These are phyloP conservation scores for Vigna angularis DNA, from an alignment of 306 rosid species.

Conservation along the genomic window DNA sequence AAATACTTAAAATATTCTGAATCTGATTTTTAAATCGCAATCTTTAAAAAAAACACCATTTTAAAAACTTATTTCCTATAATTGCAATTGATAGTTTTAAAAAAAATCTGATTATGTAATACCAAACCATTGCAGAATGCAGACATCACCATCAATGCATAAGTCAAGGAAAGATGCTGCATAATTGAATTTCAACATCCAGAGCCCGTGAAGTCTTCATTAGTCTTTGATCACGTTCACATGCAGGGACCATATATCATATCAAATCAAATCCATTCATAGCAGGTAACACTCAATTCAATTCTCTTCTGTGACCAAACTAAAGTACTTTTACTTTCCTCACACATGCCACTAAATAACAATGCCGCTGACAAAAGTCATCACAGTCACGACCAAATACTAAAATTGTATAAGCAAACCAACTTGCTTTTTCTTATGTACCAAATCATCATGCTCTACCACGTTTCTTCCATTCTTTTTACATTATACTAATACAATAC, in stretches of 20 bases:
- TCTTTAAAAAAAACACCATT: neutral
- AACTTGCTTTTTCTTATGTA: slow-evolving; percentile 50
- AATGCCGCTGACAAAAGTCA: slow-evolving; percentile 23
- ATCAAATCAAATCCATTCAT: slow-evolving; percentile 13
- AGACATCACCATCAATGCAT: slow-evolving; percentile 34
- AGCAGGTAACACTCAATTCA: neutral
- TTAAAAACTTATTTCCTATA: neutral
- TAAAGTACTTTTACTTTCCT: slow-evolving; percentile 2
- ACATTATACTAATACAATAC: slow-evolving; percentile 45
- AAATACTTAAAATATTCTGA: neutral
- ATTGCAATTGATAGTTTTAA: neutral
- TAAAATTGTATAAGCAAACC: slow-evolving; percentile 39
- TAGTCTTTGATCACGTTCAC: slow-evolving; percentile 5
- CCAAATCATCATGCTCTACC: slow-evolving; percentile 34
- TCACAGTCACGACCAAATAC: slow-evolving; percentile 13
- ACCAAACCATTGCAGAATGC: slow-evolving; percentile 7
- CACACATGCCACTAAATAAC: neutral
- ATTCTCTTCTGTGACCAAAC: slow-evolving; percentile 26
- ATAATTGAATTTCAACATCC: neutral
- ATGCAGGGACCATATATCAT: slow-evolving; percentile 38
- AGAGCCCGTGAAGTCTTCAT: slow-evolving; percentile 26
- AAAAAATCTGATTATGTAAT: neutral
- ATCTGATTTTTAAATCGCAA: neutral
- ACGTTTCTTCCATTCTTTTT: slow-evolving; percentile 18
- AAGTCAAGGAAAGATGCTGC: neutral